phyloP scores from a whole-genome alignment of 2,329 filamentous ascomycete species.

The Mollisia scopiformis region DNA sequence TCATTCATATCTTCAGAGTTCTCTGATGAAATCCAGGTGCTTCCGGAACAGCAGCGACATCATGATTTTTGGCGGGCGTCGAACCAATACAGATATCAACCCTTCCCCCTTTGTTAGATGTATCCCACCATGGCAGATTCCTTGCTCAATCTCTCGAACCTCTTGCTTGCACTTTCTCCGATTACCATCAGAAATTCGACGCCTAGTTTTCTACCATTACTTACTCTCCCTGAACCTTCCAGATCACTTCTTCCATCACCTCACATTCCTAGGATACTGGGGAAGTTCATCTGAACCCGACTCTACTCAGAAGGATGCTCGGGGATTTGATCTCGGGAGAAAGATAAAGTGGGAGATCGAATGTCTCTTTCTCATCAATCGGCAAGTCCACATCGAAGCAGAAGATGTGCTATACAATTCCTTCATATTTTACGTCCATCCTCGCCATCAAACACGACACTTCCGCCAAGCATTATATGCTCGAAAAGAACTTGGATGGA shows the following conservation, averaged over 20 bases:
- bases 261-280: not conserved
- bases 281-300: not conserved
- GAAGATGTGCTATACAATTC: not conserved
- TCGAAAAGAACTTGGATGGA: not conserved
- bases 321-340: not conserved
- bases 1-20: not conserved
- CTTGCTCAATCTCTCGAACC: not conserved
- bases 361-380: not conserved
- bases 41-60: not conserved
- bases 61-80: not conserved
- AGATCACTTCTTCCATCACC: not conserved
- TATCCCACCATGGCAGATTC: not conserved
- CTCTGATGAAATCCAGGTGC: not conserved
- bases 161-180: not conserved
- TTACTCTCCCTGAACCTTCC: not conserved
- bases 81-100: not conserved
- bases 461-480: not conserved
- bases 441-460: not conserved
- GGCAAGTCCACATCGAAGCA: not conserved
- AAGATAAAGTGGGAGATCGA: not conserved
- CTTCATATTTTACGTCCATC: not conserved
- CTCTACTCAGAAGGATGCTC: not conserved
- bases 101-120: not conserved
- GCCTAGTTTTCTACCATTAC: not conserved
- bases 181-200: not conserved